Evolutionary conservation across 163 green algal genomes (phyloP).

Genomic region (Prototheca wickerhamii): DNA sequence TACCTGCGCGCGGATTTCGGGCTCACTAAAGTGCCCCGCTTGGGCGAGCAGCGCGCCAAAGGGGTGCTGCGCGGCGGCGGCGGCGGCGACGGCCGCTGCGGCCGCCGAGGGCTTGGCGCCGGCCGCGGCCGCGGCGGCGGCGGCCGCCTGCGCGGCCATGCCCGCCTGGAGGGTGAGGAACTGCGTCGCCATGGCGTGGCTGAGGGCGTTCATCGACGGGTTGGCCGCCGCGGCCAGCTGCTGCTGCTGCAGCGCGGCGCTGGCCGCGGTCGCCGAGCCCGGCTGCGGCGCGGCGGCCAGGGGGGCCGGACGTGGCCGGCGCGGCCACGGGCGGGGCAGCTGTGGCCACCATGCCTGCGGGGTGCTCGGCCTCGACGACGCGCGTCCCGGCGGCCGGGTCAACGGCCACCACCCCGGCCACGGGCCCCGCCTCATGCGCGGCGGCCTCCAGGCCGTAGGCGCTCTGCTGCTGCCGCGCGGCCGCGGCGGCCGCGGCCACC

Average conservation of each 20-base stretch:
- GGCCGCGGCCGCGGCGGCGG: neutral
- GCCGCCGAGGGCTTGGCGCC: neutral
- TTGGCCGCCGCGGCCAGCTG: neutral
- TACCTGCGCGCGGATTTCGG: conserved; percentile 12
- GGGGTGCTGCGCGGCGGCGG: conserved; percentile 1
- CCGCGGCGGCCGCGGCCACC: neutral
- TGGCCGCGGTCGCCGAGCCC: neutral
- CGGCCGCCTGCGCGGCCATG: conserved; percentile 2
- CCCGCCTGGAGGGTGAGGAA: conserved; percentile 20
- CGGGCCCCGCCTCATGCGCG: too few relatives aligned
- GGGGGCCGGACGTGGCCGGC: too few relatives aligned
- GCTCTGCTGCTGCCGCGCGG: neutral
- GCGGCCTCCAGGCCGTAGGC: neutral
- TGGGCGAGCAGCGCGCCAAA: conserved; percentile 4
- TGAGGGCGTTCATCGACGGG: conserved; percentile 22
- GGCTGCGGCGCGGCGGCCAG: neutral
- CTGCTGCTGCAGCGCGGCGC: conserved; percentile 1
- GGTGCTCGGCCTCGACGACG: too few relatives aligned
- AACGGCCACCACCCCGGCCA: too few relatives aligned
- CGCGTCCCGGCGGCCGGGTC: too few relatives aligned
- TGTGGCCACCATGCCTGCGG: too few relatives aligned
- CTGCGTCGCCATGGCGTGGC: conserved; percentile 26
- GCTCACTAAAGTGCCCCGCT: conserved; percentile 1
- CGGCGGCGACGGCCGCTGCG: neutral
- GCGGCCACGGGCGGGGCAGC: too few relatives aligned